phyloP scores from a whole-genome alignment of 768 basidiomycete species.

The Tremella fuciformis region DNA sequence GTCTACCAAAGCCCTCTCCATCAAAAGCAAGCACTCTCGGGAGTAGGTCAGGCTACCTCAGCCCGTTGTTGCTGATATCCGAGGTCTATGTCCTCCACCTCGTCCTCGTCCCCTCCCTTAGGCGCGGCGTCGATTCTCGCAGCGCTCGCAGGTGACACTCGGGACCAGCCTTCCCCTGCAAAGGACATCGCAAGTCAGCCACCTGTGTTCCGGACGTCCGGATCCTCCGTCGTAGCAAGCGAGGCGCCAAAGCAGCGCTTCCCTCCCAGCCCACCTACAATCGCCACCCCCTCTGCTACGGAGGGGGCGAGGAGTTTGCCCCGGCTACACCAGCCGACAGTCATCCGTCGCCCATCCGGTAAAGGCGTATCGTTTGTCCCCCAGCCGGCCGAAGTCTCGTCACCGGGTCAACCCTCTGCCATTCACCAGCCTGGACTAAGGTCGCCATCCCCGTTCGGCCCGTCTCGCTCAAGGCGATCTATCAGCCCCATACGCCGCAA shows the following conservation, averaged over 20 bases:
- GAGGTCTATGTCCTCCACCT: constrained; percentile 18
- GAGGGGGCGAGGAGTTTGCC: constrained; percentile 17
- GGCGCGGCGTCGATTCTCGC: constrained; percentile 36
- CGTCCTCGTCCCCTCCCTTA: constrained; percentile 35
- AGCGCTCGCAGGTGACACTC: constrained; percentile 15
- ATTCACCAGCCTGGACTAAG: too few species aligned
- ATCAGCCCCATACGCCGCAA: constrained; percentile 25
- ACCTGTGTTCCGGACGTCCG: background rate
- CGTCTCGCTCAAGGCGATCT: too few species aligned
- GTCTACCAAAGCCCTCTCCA: too few species aligned
- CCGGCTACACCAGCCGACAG: constrained; percentile 43
- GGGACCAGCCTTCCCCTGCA: background rate
- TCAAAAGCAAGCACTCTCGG: background rate
- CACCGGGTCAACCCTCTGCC: background rate
- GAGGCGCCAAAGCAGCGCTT: background rate
- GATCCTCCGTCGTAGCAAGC: background rate
- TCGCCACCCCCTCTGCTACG: background rate
- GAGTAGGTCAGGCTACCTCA: background rate
- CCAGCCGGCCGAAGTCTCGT: constrained; percentile 22
- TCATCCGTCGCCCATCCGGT: constrained; percentile 30
- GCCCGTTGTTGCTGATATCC: background rate
- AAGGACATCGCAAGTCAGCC: background rate
- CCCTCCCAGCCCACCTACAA: background rate
- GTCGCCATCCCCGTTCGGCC: too few species aligned
- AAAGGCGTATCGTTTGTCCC: constrained; percentile 34